Evolutionary conservation across 1,139 yeast species (phyloP), one percentile per base, ranked within the genome.

Genomic region (Candida freyschussii): DNA sequence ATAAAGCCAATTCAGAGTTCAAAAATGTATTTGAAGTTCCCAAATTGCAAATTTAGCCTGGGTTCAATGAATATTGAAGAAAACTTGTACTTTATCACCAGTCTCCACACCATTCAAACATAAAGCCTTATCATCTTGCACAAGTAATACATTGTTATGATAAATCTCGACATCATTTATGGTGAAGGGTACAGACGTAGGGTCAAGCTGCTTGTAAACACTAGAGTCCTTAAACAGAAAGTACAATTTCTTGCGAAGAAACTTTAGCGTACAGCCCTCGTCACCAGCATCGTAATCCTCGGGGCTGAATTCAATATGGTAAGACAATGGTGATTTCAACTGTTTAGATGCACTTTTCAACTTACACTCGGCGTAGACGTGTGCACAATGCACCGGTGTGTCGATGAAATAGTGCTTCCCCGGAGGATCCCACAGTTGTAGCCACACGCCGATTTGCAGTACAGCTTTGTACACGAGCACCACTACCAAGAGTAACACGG

Each of bases 301-400:
- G 0, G 89, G 87, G 27, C 85, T 73, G 56, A 86, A 84, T 50
- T 83, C 91, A 43, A 85, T 67, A 50, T 81, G 83, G 49, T 78
- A 82, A 55, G 7, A 51, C 44, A 11, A 60, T 40, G 22, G 58
- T 24, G 42, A 43, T 32, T 20, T 39, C 30, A 27, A 6, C 25
- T 36, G 1, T 44, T 40, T 3, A 52, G 47, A n/a, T 42, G 37
- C 7, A 58, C 53, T n/a, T n/a, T n/a, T n/a, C n/a, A n/a, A n/a
- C 35, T 74, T 69, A 27, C 79, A 62, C 16, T 74, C 60, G 3
- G 78, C 70, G 43, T 75, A 75, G 1, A 80, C 65, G 54, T 80
- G 86, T 1, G 91, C 87, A 59, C 87, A 82, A 53, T 80, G 89
- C 7, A 79, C 75, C 0, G 91, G 91, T 22, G 76, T 71, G 33